Base-by-base conservation (phyloP, 805 yeast species). In the Saturnispora zaruensis region DNA sequence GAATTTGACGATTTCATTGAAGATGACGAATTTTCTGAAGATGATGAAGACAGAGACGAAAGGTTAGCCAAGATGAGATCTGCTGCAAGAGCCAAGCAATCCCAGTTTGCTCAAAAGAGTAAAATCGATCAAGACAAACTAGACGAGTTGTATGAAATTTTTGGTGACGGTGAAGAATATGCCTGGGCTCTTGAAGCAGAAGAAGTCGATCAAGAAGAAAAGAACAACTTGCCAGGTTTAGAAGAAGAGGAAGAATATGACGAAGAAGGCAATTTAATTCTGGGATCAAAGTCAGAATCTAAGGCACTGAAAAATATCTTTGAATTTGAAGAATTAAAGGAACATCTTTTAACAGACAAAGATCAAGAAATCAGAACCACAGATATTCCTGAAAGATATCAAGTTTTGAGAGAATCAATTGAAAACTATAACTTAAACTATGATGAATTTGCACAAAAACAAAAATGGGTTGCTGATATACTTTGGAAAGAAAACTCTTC, bases 171-270 rank as follows among this genome's bases (percentile, higher is more conserved):
- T 46, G 89, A 82, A 55, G 97, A 91, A 62, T 93, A 93, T 66
- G 96, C 87, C 51, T 93, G 99, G 98, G 99, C 99, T 11, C 72
- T 93, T 49, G 96, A 88, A 61, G 93, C 87, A 26, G 96, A 90
- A 68, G 81, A 78, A 53, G 75, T 73, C 50, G 83, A 77, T 57
- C 82, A 76, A 45, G 78, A 70, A 25, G 79, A 78, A 32, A 66
- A 69, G 51, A 81, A 78, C n/a, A 76, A 73, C 44, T 70, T 72
- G 42, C 61, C 63, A 8, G 71, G 63, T 21, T 52, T 51, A 5
- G 59, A 57, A 4, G 55, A 54, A 33, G 61, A 57, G 38, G 70
- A 66, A 41, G 72, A 69, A 34, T 73, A 68, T 23, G 75, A 70
- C 20, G 69, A 71, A 6, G 66, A 60, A 14, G 63, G 61, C 3